Percentiles rank a stretch among this genome's conserved stretches.
Conservation (phyloP, 345 rosid genomes). For the Sonneratia alba region DNA sequence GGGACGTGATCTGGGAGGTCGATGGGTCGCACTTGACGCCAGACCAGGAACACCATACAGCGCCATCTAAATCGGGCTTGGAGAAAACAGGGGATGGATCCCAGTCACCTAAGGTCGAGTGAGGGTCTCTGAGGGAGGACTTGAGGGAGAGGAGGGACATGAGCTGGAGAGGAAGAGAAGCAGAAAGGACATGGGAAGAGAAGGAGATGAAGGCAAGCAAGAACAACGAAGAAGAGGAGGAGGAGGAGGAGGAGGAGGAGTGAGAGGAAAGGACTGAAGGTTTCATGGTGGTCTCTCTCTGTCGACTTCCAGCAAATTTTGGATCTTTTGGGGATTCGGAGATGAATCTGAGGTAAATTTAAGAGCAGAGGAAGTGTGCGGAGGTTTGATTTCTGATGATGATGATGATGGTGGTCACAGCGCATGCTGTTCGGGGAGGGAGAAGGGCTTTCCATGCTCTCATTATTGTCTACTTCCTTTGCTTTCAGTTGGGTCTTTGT, state of each 20-base stretch:
- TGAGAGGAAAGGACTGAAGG: slow-evolving; percentile 9
- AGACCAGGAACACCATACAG: slow-evolving; percentile 84
- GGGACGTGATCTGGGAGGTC: slow-evolving; percentile 46
- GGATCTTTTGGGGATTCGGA: slow-evolving; percentile 36
- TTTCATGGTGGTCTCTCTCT: slow-evolving; percentile 9
- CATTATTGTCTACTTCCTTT: not conserved
- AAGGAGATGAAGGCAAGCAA: slow-evolving; percentile 16
- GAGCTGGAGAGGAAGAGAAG: slow-evolving; percentile 46
- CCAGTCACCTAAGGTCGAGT: slow-evolving; percentile 63
- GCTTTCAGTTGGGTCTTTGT: not conserved
- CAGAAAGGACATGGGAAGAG: slow-evolving; percentile 9
- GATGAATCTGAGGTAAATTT: slow-evolving; percentile 27
- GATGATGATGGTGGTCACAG: slow-evolving; percentile 26
- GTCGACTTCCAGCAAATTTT: slow-evolving; percentile 31
- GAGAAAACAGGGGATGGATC: slow-evolving; percentile 22
- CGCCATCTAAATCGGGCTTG: slow-evolving; percentile 20
- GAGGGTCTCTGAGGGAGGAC: slow-evolving; percentile 51
- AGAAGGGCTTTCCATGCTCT: not conserved
- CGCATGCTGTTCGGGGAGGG: not conserved
- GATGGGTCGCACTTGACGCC: slow-evolving; percentile 52
- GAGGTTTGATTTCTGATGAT: slow-evolving; percentile 33
- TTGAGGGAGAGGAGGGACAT: slow-evolving; percentile 63
- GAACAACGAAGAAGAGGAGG: slow-evolving; percentile 19
- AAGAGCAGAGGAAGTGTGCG: slow-evolving; percentile 37
- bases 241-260: slow-evolving; percentile 5